A percentile compares a stretch with the other conserved stretches of the same genome.
phyloP scores from a whole-genome alignment of 495 filamentous ascomycete genomes.

The Penicillium egyptiacum region DNA sequence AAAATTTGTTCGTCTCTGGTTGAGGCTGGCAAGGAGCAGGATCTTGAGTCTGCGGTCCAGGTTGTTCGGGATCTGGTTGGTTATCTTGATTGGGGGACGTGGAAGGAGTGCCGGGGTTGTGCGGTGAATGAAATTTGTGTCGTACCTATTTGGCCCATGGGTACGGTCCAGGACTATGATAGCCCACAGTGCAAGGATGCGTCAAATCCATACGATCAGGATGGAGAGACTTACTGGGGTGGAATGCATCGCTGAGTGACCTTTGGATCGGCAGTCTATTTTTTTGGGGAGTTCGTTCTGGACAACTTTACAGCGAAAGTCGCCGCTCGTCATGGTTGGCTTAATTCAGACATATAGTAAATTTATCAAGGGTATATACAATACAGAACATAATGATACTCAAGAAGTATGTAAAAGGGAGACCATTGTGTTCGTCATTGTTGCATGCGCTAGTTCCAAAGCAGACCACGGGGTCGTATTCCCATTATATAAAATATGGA shows the following conservation, averaged over 20 bases:
- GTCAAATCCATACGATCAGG: slow-evolving; percentile 21
- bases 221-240: slow-evolving; percentile 43
- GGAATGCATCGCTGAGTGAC: slow-evolving; percentile 9
- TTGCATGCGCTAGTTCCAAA: slow-evolving; percentile 17
- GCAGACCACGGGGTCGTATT: slow-evolving; percentile 4
- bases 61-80: slow-evolving; percentile 43
- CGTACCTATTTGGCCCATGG: slow-evolving; percentile 66
- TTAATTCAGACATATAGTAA: not conserved
- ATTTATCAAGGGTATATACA: slow-evolving; percentile 17
- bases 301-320: not conserved
- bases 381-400: slow-evolving; percentile 20
- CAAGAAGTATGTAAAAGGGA: slow-evolving; percentile 16
- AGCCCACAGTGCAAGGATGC: slow-evolving; percentile 49
- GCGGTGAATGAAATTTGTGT: slow-evolving; percentile 60
- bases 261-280: not conserved
- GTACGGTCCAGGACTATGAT: slow-evolving; percentile 52
- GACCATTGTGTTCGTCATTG: slow-evolving; percentile 25
- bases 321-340: not conserved
- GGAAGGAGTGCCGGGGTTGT: slow-evolving; percentile 60
- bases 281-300: not conserved
- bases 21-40: slow-evolving; percentile 32
- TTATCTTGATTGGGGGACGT: slow-evolving; percentile 59
- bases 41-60: slow-evolving; percentile 24
- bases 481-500: slow-evolving; percentile 17
- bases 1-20: slow-evolving; percentile 54